Evolutionary conservation across 139 green algal genomes (phyloP).

Genomic region (Auxenochlorella pyrenoidosa): DNA sequence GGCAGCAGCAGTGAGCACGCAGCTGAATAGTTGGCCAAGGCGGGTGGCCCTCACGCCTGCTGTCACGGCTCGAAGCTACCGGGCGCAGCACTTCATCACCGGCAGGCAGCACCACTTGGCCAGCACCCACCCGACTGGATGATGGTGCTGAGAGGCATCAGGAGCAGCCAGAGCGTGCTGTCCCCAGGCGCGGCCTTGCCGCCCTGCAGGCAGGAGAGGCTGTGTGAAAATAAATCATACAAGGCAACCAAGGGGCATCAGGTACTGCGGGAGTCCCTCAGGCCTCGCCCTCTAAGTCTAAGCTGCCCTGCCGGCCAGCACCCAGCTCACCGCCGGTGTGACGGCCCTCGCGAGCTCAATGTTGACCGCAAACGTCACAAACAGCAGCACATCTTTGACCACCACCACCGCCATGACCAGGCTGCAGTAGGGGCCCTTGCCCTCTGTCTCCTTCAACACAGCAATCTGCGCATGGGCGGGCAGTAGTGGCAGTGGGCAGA

Average conservation of each 20-base stretch:
- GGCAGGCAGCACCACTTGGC: not conserved
- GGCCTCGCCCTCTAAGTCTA: not conserved
- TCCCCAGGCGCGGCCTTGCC: not conserved
- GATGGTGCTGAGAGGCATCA: not conserved
- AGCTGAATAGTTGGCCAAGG: no score
- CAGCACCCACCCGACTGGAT: constrained; percentile 13
- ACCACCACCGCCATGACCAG: constrained; percentile 89
- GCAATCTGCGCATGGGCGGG: constrained; percentile 70
- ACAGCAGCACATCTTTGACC: constrained; percentile 93
- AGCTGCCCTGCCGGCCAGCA: not conserved
- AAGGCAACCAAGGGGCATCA: no score
- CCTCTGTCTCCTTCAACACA: constrained; percentile 86
- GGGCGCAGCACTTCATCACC: no score
- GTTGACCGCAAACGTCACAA: constrained; percentile 86
- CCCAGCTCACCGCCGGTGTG: constrained; percentile 8
- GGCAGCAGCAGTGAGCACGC: not conserved
- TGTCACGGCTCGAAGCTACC: no score
- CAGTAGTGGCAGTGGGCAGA: not conserved
- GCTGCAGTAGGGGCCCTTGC: constrained; percentile 79
- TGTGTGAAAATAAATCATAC: no score
- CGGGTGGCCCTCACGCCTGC: no score
- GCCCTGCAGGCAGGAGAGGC: constrained; percentile 3
- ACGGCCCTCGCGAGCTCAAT: constrained; percentile 70
- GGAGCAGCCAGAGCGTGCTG: not conserved
- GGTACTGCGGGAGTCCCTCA: not conserved